phyloP scores from a whole-genome alignment of 257 asterid genomes.

The Thymus mandschuricus region DNA sequence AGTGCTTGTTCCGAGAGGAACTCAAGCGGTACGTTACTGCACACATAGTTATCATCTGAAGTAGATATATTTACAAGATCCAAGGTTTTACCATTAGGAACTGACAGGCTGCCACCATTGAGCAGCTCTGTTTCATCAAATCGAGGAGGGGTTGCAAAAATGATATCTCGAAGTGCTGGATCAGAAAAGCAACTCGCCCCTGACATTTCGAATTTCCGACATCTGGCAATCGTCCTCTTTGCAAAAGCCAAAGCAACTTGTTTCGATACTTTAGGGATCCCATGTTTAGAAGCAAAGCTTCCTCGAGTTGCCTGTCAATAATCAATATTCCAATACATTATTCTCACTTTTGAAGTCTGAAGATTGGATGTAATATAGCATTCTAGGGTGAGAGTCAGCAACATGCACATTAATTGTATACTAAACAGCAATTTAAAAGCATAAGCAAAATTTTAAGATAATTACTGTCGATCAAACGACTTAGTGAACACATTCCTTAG shows the following conservation, averaged over 20 bases:
- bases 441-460: not conserved
- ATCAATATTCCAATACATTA: conserved; percentile 24
- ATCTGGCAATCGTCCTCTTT: conserved; percentile 76
- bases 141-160: conserved; percentile 74
- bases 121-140: conserved; percentile 55
- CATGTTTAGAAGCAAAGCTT: conserved; percentile 76
- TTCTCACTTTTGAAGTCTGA: conserved; percentile 26
- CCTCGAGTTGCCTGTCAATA: conserved; percentile 86
- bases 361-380: conserved; percentile 19
- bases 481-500: not conserved
- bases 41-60: not conserved
- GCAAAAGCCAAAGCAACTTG: conserved; percentile 82
- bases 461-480: not conserved
- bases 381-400: not conserved
- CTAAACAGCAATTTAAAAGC: conserved; percentile 10
- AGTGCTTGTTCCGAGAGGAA: conserved; percentile 17
- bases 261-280: conserved; percentile 83
- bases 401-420: not conserved
- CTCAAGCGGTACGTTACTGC: not conserved
- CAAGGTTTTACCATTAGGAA: conserved; percentile 47
- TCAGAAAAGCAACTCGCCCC: conserved; percentile 85
- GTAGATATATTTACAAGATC: conserved; percentile 23
- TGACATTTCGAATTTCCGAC: conserved; percentile 71
- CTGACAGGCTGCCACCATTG: conserved; percentile 42
- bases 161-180: conserved; percentile 66